Conservation (phyloP, 2,329 filamentous ascomycete genomes). For the Chrysosporium queenslandicum region DNA sequence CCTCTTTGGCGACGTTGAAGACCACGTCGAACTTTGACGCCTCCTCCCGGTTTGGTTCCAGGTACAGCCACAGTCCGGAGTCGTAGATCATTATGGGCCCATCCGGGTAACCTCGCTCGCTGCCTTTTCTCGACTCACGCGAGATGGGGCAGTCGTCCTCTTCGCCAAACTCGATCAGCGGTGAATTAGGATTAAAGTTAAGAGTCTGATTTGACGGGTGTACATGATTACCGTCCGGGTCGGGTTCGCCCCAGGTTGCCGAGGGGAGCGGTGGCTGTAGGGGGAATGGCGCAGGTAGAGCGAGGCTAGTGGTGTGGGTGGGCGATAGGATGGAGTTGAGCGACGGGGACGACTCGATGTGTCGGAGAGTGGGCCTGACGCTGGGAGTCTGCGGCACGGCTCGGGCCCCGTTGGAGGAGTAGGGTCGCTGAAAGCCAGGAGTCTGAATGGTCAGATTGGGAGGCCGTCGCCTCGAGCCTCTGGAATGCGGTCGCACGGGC, state of each 20-base stretch:
- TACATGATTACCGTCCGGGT: background rate
- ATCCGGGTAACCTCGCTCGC: conserved; percentile 54
- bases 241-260: background rate
- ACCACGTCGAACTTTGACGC: conserved; percentile 53
- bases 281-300: conserved; percentile 5
- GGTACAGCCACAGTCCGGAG: conserved; percentile 51
- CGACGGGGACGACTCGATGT: conserved; percentile 54
- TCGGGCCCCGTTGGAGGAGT: conserved; percentile 40
- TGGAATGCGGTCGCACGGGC: conserved; percentile 47
- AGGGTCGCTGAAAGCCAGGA: conserved; percentile 41
- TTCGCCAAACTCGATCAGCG: conserved; percentile 42
- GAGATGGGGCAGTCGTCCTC: conserved; percentile 35
- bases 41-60: conserved; percentile 52
- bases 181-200: conserved; percentile 21
- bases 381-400: conserved; percentile 50
- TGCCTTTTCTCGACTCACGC: conserved; percentile 51
- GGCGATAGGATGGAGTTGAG: conserved; percentile 46
- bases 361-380: conserved; percentile 45
- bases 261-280: background rate
- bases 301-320: conserved; percentile 20
- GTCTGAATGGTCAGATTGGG: conserved; percentile 53
- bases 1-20: conserved; percentile 56
- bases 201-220: conserved; percentile 23
- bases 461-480: conserved; percentile 47
- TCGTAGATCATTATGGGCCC: conserved; percentile 56